Evolutionary conservation across 768 basidiomycete genomes (phyloP), one percentile per base, ranked within the genome.

Genomic region (Amanita fuliginea): DNA sequence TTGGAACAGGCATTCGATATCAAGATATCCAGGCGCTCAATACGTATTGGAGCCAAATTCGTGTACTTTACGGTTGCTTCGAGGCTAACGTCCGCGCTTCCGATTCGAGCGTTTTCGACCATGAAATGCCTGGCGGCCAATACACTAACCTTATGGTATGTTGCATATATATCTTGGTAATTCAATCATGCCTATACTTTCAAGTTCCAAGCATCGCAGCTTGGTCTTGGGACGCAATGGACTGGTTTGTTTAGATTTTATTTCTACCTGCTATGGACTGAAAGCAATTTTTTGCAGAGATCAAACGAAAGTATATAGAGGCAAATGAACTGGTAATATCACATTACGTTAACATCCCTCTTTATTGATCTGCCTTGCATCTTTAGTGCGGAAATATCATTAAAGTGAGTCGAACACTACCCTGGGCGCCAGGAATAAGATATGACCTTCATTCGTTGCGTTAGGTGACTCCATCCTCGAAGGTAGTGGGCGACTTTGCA

Each of bases 61-160:
- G 96, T 62, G 71, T 88, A 69, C 78, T 98, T 42, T 99, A 99
- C 71, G 66, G 77, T 62, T 96, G 93, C 73, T 99, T 99, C 73
- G 96, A 98, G 66, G 96, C 96, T 49, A 96, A 96, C 61, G 93
- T 98, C 57, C 81, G 92, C 47, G 90, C 93, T 21, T 94, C 92
- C 46, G 96, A 98, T 64, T 96, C 94, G 42, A 92, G 90, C 67
- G 94, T 98, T 47, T 99, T 97, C 65, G 93, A 93, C 62, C 95
- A 97, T 67, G 94, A 96, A 69, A 98, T 99, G 96, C 95, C 95
- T 47, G 96, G 94, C 63, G 95, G 94, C 40, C 91, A 92, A 64
- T 92, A 91, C 64, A 92, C 90, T 28, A 92, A 92, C 65, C 70
- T 92, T 57, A 92, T 92, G 89, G 89, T 91, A 62, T 44, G 76